Base-by-base conservation (phyloP, 768 basidiomycete genomes). In the Leucosporidium yakuticum region DNA sequence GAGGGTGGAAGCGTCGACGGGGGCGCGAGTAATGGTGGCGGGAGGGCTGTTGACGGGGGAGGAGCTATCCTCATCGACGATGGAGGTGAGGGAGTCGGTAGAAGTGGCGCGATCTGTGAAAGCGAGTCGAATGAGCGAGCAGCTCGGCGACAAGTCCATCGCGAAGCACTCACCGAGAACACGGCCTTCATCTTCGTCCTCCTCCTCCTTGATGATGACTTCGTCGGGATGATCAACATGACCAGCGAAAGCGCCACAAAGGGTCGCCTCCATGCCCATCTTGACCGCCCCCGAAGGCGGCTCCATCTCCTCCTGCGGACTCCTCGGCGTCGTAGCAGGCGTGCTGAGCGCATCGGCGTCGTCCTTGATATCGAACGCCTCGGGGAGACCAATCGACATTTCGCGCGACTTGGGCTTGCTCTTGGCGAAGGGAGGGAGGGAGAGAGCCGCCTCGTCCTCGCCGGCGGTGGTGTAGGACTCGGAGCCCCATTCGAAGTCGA, bases 401-500 rank as follows among this genome's bases (percentile, higher is more conserved):
- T 55, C 63, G 8, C 63, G 44, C 27, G 19, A 34, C 7, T 69
- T 54, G 20, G 36, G 63, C 48, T 54, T 50, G 20, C 11, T 21
- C 14, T 44, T 48, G 5, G 14, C 15, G 31, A 17, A 34, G n/a
- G 55, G 32, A 21, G 47, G 49, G 11, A 54, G 49, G 27, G 62
- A 58, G 32, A 36, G 53, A 14, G 34, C 48, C 25, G 11, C 29
- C n/a, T 9, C 44, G 3, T 56, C 44, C 57, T 53, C 47, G 34
- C 50, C 47, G 6, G 51, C 65, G 4, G 71, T 66, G 23, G 64
- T 63, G 67, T 61, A 72, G 21, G 71, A 72, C 23, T 72, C 74
- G 44, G 60, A 62, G 19, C 74, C 75, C 68, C 74, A 76, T 49
- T 71, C 73, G 39, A 76, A 73, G 50, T 76, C 75, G 34, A 74